Base-by-base conservation (phyloP, 2,329 filamentous ascomycete genomes). In the Phaeosphaeria sp. region DNA sequence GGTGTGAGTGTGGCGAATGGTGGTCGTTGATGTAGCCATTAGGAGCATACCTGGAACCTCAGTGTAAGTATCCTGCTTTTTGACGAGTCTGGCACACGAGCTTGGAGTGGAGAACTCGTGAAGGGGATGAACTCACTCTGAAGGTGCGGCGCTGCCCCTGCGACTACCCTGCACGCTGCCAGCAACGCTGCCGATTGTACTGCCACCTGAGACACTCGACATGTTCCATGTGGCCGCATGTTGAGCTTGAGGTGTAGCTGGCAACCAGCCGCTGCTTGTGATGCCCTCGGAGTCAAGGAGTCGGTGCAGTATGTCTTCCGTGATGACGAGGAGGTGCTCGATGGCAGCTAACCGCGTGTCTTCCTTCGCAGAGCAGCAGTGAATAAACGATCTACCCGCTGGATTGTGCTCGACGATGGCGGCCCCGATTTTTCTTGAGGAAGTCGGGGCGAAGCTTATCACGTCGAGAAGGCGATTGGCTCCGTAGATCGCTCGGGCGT, bases 331-430 rank as follows among this genome's bases (percentile, higher is more conserved):
- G 17, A 76, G 53, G 42, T 76, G 74, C 47, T 77, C 73, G 25
- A 71, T 40, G 6, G 74, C 74, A 42, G 67, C 70, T 13, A 72
- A 57, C 6, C 74, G 66, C 0, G 72, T 68, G 36, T 65, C 55
- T 52, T 77, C 74, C 21, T 72, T 72, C 6, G 74, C 72, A 20
- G 70, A 74, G 36, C 62, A 63, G 55, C 73, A 76, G 57, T 77
- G 74, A 7, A 76, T 62, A 55, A 68, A 77, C 8, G 73, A 74
- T 53, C 68, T 72, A 66, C 69, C 72, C 50, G 60, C 68, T 43
- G 68, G 69, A 64, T 71, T 73, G 66, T 77, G 74, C 60, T 77
- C 74, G 59, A 77, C 70, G 60, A 76, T 74, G 56, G 71, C 73
- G 60, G 73, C 74, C 51, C 63, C 71, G 58, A 72, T 73, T 64